These are phyloP conservation scores for Termitomyces sp. DNA, from an alignment of 768 basidiomycete genomes.

Conservation along the genomic window DNA sequence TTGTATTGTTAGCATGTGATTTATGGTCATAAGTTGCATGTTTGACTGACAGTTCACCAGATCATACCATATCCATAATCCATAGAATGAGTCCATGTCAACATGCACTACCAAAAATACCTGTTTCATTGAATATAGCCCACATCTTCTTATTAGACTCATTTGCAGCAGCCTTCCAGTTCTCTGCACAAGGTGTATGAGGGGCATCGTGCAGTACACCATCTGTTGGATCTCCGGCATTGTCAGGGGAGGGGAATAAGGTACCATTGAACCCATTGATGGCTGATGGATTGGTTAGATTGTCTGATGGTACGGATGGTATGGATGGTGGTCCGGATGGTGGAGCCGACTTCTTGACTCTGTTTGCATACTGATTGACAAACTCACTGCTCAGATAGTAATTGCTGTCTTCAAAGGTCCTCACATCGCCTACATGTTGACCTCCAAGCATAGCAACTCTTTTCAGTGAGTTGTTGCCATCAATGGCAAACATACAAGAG, in stretches of 20 bases:
- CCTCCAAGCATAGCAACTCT: slow-evolving; percentile 15
- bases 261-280: not conserved
- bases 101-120: slow-evolving; percentile 29
- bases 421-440: slow-evolving; percentile 12
- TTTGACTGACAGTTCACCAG: slow-evolving; percentile 31
- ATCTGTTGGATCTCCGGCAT: not conserved
- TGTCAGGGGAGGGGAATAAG: not conserved
- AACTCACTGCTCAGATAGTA: slow-evolving; percentile 16
- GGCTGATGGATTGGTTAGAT: not conserved
- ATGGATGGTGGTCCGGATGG: not conserved
- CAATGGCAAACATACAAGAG: slow-evolving; percentile 12
- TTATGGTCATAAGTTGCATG: not conserved
- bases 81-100: slow-evolving; percentile 24
- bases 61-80: slow-evolving; percentile 25
- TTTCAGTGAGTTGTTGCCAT: slow-evolving; percentile 16
- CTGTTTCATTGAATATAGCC: slow-evolving; percentile 29
- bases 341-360: slow-evolving; percentile 14
- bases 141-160: slow-evolving; percentile 26
- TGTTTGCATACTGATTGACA: slow-evolving; percentile 24
- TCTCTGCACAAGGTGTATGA: slow-evolving; percentile 15
- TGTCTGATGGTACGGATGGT: no score
- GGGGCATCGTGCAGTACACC: not conserved
- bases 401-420: not conserved
- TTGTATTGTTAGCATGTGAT: not conserved
- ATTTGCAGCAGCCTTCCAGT: slow-evolving; percentile 23